Percentiles rank a stretch among this genome's conserved stretches.
Conservation (phyloP, 192 early-diverging fungal species). For the Podila epigama region DNA sequence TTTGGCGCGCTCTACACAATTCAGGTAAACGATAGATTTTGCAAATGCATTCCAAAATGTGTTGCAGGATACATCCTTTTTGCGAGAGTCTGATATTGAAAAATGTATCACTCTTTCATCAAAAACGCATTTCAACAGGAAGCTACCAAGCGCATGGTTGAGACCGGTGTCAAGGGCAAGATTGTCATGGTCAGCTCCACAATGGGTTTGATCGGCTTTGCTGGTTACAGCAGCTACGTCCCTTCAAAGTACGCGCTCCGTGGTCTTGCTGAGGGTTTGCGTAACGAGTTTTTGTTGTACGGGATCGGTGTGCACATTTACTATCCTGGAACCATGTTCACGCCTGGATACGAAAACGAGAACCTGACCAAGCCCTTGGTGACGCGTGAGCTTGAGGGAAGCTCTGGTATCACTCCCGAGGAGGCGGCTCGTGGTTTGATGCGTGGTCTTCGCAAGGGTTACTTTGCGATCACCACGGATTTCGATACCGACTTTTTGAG, state of each 20-base stretch:
- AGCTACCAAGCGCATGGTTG: slow-evolving; percentile 68
- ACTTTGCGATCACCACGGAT: slow-evolving; percentile 39
- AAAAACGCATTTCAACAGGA: slow-evolving; percentile 49
- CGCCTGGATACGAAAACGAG: slow-evolving; percentile 76
- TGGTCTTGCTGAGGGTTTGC: slow-evolving; percentile 73
- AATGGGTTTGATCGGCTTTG: slow-evolving; percentile 71
- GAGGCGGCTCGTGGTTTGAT: slow-evolving; percentile 64
- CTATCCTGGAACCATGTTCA: slow-evolving; percentile 74
- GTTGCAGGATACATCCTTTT: background rate
- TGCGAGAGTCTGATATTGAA: background rate
- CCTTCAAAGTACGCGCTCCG: slow-evolving; percentile 79
- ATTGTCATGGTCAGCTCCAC: slow-evolving; percentile 75
- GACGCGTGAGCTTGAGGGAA: slow-evolving; percentile 76
- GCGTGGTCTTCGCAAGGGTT: slow-evolving; percentile 40
- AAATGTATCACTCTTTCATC: background rate
- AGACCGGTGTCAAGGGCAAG: slow-evolving; percentile 61
- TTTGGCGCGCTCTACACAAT: slow-evolving; percentile 68
- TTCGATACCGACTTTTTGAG: slow-evolving; percentile 41
- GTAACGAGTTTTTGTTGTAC: slow-evolving; percentile 70
- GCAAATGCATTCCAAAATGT: too few relatives aligned
- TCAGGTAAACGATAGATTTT: slow-evolving; percentile 61
- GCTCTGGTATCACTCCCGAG: slow-evolving; percentile 62
- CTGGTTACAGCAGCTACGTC: slow-evolving; percentile 71
- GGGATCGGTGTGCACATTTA: slow-evolving; percentile 73
- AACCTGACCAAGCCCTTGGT: slow-evolving; percentile 76